Evolutionary conservation across 1,139 yeast genomes (phyloP), one percentile per base, ranked within the genome.

Genomic region (Yarrowia galli): DNA sequence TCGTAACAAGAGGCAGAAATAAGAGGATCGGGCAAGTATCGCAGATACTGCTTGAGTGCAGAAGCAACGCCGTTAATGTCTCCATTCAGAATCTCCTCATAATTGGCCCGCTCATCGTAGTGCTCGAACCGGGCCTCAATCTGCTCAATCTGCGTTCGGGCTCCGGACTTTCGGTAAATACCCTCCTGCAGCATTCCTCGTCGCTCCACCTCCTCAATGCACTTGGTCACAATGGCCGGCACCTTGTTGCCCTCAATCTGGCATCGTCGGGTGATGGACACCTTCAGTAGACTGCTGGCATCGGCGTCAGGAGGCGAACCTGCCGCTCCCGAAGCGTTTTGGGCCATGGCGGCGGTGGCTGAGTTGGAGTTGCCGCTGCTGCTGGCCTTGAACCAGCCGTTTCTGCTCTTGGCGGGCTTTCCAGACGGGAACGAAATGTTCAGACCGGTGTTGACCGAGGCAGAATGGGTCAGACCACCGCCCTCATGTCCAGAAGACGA

Each of bases 51-150:
- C 76, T 95, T 95, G 72, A 93, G 81, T 2, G 96, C 92, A 65
- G 95, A 87, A 0, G 98, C 89, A 2, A 92, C 88, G 0, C 96
- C 97, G 77, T 92, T 88, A 46, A 93, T 87, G 80, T 95, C 98
- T 23, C 68, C 88, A 61, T 80, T 80, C 53, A 89, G 78, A 4
- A 83, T 76, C 36, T 83, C 85, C 25, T 83, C 82, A 42, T 72
- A 71, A 36, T 67, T 69, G 23, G 72, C 72, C 12, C 48, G 51
- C 25, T 70, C 73, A 65, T 72, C 72, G 22, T 71, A 67, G 54
- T 73, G 71, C 67, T 77, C 82, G 73, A 84, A 84, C 69, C 79
- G 77, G 69, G 79, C 80, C 72, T 81, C 79, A 78, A 80, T 75
- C 74, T 83, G 73, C 68, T 85, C 88, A 71, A 91, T 86, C 67